Evolutionary conservation across 164 flowering plant genomes (phyloP), one percentile per base, ranked within the genome.

Genomic region (Cinnamomum chago): DNA sequence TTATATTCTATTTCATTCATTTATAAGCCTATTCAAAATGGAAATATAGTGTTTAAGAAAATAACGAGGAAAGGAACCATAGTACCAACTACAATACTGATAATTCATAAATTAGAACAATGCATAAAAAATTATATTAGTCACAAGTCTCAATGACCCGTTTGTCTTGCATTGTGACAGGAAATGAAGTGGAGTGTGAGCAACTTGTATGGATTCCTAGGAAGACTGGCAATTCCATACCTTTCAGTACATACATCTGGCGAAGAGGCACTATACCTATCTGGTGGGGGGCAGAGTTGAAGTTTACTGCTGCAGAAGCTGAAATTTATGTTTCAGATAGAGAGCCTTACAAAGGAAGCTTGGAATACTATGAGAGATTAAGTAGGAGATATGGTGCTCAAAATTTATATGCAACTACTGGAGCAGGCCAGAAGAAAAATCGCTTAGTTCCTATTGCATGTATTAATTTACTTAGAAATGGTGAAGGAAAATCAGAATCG

Each of bases 221-320:
- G 81, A 87, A 62, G 62, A 58, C 82, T 67, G 90, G 92, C 78
- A 94, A 90, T 82, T 89, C 87, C 83, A 86, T 91, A 77, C 93
- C 97, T 80, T 96, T 96, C 83, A 94, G 84, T 81, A 88, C 92
- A 60, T 92, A 94, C 68, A 79, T 96, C 40, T 96, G 99, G 99
- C 86, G 99, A 58, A 83, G 99, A 22, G 99, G 99, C 75, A 94
- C 98, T 47, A 96, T 94, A 75, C 99, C 99, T 33, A 94, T 96
- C 25, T 96, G 99, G 99, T 96, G 99, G 99, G 98, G 99, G 81
- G 98, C 99, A 73, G 99, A 96, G 70, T 74, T 96, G 67, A 96
- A 96, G 83, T 79, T 96, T 3, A 95, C 97, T 76, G 93, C 97
- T 77, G 97, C 98, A 58, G 99, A 96, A 84, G 99, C 98, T 75